These are phyloP conservation scores for Oryza officinalis DNA, from an alignment of 176 grass and related monocot genomes.

Conservation along the genomic window DNA sequence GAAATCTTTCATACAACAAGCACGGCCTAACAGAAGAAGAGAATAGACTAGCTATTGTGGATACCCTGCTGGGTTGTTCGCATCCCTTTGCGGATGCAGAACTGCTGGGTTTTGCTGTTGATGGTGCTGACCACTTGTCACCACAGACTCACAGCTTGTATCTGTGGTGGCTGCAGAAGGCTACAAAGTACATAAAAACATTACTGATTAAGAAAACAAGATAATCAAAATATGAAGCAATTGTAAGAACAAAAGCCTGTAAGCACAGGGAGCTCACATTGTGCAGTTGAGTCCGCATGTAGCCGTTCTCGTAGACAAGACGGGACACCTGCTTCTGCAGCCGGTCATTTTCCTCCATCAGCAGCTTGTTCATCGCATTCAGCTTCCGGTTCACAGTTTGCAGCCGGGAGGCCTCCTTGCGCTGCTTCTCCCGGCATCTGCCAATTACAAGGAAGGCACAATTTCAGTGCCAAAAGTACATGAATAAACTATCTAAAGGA, in stretches of 20 bases:
- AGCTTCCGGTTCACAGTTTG: conserved; percentile 96
- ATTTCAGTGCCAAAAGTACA: conserved; percentile 19
- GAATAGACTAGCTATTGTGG: not conserved
- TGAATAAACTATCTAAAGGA: not conserved
- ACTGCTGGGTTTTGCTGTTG: conserved; percentile 71
- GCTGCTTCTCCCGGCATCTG: conserved; percentile 98
- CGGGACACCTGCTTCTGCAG: conserved; percentile 97
- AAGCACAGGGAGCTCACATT: conserved; percentile 49
- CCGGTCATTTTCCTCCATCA: conserved; percentile 99
- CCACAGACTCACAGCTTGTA: conserved; percentile 99
- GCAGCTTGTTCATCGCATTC: conserved; percentile 91
- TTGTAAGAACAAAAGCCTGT: not conserved
- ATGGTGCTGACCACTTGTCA: conserved; percentile 93
- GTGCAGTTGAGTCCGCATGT: conserved; percentile 71
- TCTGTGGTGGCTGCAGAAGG: conserved; percentile 87
- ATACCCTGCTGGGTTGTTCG: conserved; percentile 97
- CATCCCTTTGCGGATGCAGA: conserved; percentile 77
- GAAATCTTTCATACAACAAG: conserved; percentile 10
- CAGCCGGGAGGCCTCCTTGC: conserved; percentile 93
- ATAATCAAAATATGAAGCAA: not conserved
- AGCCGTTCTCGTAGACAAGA: conserved; percentile 79
- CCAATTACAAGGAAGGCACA: conserved; percentile 23
- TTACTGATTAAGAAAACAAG: not conserved
- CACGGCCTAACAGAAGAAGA: not conserved
- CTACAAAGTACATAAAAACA: conserved; percentile 41